A percentile compares a stretch with the other conserved stretches of the same genome.
phyloP scores from a whole-genome alignment of 2,329 filamentous ascomycete species.

The Alternaria tenuissima region DNA sequence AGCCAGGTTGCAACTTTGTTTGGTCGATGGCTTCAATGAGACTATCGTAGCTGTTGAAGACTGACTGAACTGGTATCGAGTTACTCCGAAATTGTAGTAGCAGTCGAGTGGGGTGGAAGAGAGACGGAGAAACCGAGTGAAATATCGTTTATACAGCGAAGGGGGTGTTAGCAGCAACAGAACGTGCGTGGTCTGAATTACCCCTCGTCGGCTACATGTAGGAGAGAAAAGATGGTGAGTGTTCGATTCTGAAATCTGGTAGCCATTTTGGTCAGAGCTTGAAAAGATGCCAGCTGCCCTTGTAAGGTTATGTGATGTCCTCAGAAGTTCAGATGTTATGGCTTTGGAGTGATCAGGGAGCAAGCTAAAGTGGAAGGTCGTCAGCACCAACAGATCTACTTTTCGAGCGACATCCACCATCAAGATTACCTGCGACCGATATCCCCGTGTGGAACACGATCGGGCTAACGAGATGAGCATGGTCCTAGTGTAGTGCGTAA shows the following conservation, averaged over 20 bases:
- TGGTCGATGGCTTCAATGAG: slow-evolving; percentile 3
- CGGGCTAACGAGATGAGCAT: background rate
- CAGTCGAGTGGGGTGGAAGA: background rate
- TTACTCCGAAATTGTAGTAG: background rate
- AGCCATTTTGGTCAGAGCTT: background rate
- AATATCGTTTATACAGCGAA: background rate
- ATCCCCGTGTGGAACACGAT: background rate
- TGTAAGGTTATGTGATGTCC: too few relatives aligned
- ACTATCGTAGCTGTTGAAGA: background rate
- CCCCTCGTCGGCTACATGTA: background rate
- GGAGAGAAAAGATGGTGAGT: background rate
- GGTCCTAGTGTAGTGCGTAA: background rate
- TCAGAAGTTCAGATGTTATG: background rate
- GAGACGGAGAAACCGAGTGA: background rate
- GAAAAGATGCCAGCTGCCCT: background rate
- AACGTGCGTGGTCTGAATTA: background rate
- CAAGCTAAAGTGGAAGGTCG: background rate
- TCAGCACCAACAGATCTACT: background rate
- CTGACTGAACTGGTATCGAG: background rate
- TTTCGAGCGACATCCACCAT: background rate
- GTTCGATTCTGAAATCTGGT: background rate
- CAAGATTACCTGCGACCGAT: background rate
- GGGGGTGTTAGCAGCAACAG: background rate
- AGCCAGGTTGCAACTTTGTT: background rate
- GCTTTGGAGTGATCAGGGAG: background rate